A percentile compares a stretch with the other conserved stretches of the same genome.
Evolutionary conservation across 495 filamentous ascomycete species (phyloP).

Genomic region (Pseudevernia furfuracea): DNA sequence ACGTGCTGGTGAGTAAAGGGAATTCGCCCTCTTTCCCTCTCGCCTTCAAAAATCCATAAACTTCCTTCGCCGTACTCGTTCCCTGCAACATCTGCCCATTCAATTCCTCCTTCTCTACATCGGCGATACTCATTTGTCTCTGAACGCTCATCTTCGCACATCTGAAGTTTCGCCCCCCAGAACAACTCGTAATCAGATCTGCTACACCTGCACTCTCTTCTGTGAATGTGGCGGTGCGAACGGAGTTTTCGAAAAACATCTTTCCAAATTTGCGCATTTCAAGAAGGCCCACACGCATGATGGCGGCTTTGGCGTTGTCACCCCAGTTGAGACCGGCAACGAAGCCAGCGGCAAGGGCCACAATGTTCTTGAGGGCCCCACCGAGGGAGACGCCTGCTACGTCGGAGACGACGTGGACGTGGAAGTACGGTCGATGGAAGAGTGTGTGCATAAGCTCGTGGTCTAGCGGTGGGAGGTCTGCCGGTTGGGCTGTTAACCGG

Average conservation of each 20-base stretch:
- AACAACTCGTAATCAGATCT: constrained; percentile 90
- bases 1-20: constrained; percentile 82
- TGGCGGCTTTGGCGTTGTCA: constrained; percentile 92
- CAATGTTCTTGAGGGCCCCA: constrained; percentile 94
- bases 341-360: constrained; percentile 90
- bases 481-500: constrained; percentile 63
- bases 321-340: constrained; percentile 95
- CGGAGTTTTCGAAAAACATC: constrained; percentile 77
- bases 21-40: constrained; percentile 73
- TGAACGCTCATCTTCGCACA: constrained; percentile 85
- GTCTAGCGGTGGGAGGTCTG: constrained; percentile 72
- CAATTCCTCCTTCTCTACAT: constrained; percentile 80
- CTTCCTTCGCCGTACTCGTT: constrained; percentile 82
- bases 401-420: constrained; percentile 83
- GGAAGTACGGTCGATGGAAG: constrained; percentile 97
- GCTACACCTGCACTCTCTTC: constrained; percentile 95
- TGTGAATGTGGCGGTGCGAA: constrained; percentile 77
- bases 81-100: constrained; percentile 98
- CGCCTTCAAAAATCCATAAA: constrained; percentile 76
- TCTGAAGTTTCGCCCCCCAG: constrained; percentile 83
- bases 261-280: constrained; percentile 95
- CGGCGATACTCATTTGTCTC: constrained; percentile 67
- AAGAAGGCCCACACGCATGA: constrained; percentile 89
- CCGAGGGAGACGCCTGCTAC: constrained; percentile 93
- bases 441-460: constrained; percentile 71